Evolutionary conservation across 306 rosid species (phyloP).

Genomic region (Gynostemma pentaphyllum): DNA sequence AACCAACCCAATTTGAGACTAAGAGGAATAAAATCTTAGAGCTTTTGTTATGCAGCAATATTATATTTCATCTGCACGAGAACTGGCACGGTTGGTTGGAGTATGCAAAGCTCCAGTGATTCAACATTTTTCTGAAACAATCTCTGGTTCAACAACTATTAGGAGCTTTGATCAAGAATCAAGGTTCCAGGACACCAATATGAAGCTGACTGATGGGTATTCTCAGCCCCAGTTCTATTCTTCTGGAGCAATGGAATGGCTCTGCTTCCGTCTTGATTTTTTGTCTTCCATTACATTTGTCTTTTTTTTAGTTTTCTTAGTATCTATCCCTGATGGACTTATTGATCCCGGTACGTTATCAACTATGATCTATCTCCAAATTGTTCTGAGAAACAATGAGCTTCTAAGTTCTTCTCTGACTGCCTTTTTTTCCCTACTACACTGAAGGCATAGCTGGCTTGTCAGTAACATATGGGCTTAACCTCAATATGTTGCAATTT

Average conservation of each 20-base stretch:
- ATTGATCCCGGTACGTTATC: slow-evolving; percentile 43
- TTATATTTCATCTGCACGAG: slow-evolving; percentile 58
- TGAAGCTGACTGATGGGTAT: slow-evolving; percentile 46
- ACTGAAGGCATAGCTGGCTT: slow-evolving; percentile 66
- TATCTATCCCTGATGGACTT: slow-evolving; percentile 41
- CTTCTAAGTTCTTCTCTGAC: neutral
- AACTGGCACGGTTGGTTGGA: slow-evolving; percentile 65
- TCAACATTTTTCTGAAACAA: slow-evolving; percentile 73
- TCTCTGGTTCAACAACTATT: slow-evolving; percentile 68
- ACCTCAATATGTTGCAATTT: slow-evolving; percentile 40
- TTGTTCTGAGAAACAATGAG: neutral
- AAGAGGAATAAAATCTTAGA: too few relatives aligned
- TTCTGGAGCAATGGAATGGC: slow-evolving; percentile 54
- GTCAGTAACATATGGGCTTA: slow-evolving; percentile 76
- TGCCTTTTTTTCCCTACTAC: neutral
- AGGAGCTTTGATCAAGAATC: slow-evolving; percentile 66
- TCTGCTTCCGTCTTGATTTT: slow-evolving; percentile 49
- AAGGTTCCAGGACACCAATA: slow-evolving; percentile 42
- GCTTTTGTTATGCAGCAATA: slow-evolving; percentile 47
- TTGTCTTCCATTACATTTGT: slow-evolving; percentile 47
- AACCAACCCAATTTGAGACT: neutral
- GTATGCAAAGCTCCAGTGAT: slow-evolving; percentile 86
- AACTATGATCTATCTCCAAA: neutral
- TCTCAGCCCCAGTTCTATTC: slow-evolving; percentile 41
- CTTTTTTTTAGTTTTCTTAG: slow-evolving; percentile 41